These are phyloP conservation scores for Pochonia chlamydosporia DNA, from an alignment of 2,329 filamentous ascomycete genomes.

Conservation along the genomic window DNA sequence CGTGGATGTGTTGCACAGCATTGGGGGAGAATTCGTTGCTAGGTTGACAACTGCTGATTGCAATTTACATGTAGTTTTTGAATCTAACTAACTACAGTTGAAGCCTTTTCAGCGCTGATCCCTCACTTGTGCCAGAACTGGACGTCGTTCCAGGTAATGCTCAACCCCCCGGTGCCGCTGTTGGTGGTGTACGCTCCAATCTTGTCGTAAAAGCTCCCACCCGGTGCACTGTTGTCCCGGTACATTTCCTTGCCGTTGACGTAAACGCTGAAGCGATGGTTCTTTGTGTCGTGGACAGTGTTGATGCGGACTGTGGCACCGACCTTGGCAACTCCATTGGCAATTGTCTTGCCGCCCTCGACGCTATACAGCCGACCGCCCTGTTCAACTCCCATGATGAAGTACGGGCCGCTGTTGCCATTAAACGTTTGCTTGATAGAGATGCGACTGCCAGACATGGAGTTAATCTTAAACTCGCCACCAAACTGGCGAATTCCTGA, in stretches of 20 bases:
- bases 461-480: slow-evolving; percentile 18
- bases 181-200: slow-evolving; percentile 19
- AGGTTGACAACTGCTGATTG: no score
- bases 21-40: no score
- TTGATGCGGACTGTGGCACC: slow-evolving; percentile 16
- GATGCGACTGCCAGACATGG: slow-evolving; percentile 14
- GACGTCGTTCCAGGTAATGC: slow-evolving; percentile 15
- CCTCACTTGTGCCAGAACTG: slow-evolving; percentile 12
- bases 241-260: slow-evolving; percentile 16
- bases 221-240: slow-evolving; percentile 13
- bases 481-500: slow-evolving; percentile 17
- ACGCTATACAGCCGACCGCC: slow-evolving; percentile 16
- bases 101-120: no score
- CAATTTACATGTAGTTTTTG: no score
- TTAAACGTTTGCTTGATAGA: slow-evolving; percentile 20
- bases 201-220: slow-evolving; percentile 20
- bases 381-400: slow-evolving; percentile 15
- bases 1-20: no score
- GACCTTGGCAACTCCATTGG: slow-evolving; percentile 12
- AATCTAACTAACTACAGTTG: no score
- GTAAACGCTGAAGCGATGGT: slow-evolving; percentile 16
- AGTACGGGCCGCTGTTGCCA: slow-evolving; percentile 14
- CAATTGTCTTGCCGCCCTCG: slow-evolving; percentile 15
- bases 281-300: slow-evolving; percentile 16
- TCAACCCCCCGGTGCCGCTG: slow-evolving; percentile 13